Evolutionary conservation across 1,139 yeast genomes (phyloP).

Genomic region (Candida sp.): DNA sequence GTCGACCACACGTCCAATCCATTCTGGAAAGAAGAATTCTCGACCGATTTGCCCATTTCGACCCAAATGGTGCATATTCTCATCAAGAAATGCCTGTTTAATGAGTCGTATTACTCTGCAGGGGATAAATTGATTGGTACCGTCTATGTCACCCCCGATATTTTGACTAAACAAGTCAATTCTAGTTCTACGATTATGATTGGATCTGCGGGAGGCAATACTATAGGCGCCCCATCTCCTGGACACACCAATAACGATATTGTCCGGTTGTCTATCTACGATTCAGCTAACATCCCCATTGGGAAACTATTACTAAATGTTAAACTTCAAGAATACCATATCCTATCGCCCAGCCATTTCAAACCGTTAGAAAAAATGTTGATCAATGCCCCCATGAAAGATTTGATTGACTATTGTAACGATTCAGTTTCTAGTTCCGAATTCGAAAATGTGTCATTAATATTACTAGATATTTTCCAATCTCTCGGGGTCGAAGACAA

Average conservation of each 20-base stretch:
- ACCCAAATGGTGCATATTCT: constrained; percentile 52
- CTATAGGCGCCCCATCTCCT: constrained; percentile 11
- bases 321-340: constrained; percentile 51
- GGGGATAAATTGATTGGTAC: constrained; percentile 49
- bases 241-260: constrained; percentile 24
- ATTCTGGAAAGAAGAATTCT: constrained; percentile 71
- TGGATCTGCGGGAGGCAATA: constrained; percentile 23
- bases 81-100: constrained; percentile 36
- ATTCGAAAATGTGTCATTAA: constrained; percentile 51
- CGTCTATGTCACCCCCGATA: constrained; percentile 54
- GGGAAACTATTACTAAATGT: constrained; percentile 62
- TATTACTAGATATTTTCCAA: constrained; percentile 64
- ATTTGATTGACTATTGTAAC: constrained; percentile 46
- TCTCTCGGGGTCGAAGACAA: constrained; percentile 58
- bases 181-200: constrained; percentile 34
- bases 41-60: constrained; percentile 53
- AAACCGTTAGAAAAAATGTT: constrained; percentile 60
- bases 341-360: constrained; percentile 58
- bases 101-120: constrained; percentile 19
- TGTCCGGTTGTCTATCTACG: constrained; percentile 42
- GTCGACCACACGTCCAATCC: constrained; percentile 50
- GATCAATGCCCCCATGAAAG: constrained; percentile 47
- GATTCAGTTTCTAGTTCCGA: constrained; percentile 41
- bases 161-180: constrained; percentile 34
- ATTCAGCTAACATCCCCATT: constrained; percentile 40